These are phyloP conservation scores for Fraxinus angustifolia DNA, from an alignment of 305 asterid species.

Conservation along the genomic window DNA sequence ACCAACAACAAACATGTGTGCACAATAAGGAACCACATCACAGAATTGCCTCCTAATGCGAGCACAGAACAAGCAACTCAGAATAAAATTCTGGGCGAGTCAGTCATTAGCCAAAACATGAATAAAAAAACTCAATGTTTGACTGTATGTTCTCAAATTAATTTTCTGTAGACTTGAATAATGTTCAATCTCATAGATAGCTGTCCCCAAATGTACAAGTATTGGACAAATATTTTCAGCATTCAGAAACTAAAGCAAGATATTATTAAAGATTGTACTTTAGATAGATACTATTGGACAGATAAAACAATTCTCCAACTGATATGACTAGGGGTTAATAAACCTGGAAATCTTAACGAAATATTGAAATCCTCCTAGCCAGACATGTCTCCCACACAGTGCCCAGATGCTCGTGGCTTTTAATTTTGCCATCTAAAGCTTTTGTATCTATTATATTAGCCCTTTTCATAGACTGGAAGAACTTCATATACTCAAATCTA, in stretches of 20 bases:
- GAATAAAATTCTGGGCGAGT: background rate
- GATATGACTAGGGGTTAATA: background rate
- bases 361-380: background rate
- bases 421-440: background rate
- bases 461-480: background rate
- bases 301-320: background rate
- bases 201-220: background rate
- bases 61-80: slow-evolving; percentile 2
- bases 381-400: background rate
- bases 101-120: slow-evolving; percentile 13
- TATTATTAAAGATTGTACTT: slow-evolving; percentile 5
- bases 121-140: background rate
- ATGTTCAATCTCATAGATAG: background rate
- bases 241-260: background rate
- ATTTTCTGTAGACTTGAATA: background rate
- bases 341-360: background rate
- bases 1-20: background rate
- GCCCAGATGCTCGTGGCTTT: background rate
- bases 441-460: background rate
- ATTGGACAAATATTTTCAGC: slow-evolving; percentile 13
- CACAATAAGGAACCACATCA: background rate
- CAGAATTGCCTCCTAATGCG: background rate
- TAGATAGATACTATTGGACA: background rate
- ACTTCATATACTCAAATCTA: background rate
- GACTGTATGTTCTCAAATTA: background rate